Conservation (phyloP, 1,284 basidiomycete genomes). For the Moesziomyces antarcticus region DNA sequence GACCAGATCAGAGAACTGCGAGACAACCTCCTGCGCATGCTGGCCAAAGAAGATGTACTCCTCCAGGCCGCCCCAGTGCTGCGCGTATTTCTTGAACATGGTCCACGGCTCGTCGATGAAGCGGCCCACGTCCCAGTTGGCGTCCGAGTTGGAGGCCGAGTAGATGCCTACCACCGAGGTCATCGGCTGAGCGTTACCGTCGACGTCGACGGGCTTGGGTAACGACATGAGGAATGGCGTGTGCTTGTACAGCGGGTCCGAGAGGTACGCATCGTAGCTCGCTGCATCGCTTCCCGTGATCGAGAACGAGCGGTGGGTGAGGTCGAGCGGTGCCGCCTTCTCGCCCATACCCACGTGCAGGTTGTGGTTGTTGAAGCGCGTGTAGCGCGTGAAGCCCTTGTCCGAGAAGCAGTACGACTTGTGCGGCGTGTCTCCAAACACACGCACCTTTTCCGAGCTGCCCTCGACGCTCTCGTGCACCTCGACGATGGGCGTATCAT, state of each 20-base stretch:
- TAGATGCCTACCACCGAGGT: conserved; percentile 68
- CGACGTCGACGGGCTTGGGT: conserved; percentile 51
- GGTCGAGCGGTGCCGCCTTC: conserved; percentile 69
- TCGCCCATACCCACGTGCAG: conserved; percentile 70
- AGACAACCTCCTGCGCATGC: conserved; percentile 66
- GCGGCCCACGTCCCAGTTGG: conserved; percentile 69
- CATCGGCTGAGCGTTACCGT: conserved; percentile 33
- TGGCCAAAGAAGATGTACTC: conserved; percentile 69
- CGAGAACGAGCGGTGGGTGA: conserved; percentile 66
- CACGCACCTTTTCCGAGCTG: conserved; percentile 44
- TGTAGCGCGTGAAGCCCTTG: conserved; percentile 65
- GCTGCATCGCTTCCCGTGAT: conserved; percentile 68
- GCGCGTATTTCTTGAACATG: conserved; percentile 68
- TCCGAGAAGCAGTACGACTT: conserved; percentile 69
- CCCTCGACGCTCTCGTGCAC: conserved; percentile 49
- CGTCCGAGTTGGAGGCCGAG: conserved; percentile 69
- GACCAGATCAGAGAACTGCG: conserved; percentile 64
- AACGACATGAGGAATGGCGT: conserved; percentile 69
- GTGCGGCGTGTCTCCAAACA: conserved; percentile 67
- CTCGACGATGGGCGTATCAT: conserved; percentile 62
- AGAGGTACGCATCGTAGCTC: conserved; percentile 69
- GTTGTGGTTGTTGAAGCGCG: conserved; percentile 39
- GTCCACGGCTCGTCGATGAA: conserved; percentile 69
- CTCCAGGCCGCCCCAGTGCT: conserved; percentile 69
- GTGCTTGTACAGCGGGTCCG: conserved; percentile 71